Percentiles rank a stretch among this genome's conserved stretches.
Evolutionary conservation across 441 rosid species (phyloP).

Genomic region (Hypseocharis bilobata): DNA sequence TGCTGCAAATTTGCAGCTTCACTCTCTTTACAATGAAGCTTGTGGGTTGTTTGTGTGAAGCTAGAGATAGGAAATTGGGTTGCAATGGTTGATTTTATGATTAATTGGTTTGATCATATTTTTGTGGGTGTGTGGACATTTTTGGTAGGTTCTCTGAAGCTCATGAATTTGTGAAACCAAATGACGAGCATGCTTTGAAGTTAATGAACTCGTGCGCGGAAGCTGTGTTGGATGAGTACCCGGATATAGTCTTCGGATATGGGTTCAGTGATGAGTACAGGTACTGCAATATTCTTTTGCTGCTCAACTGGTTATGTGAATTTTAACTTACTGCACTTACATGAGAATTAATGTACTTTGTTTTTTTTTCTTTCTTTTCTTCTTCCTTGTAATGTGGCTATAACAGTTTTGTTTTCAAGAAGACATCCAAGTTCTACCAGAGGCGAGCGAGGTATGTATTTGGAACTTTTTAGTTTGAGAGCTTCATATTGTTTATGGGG

Average conservation of each 20-base stretch:
- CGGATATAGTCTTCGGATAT: constrained; percentile 67
- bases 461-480: background rate
- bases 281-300: constrained; percentile 22
- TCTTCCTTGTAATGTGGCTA: background rate
- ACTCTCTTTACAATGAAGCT: no score
- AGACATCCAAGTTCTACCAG: constrained; percentile 63
- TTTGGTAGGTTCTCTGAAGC: constrained; percentile 47
- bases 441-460: constrained; percentile 64
- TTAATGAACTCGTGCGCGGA: constrained; percentile 70
- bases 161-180: constrained; percentile 69
- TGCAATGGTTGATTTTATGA: background rate
- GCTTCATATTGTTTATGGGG: background rate
- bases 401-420: constrained; percentile 76
- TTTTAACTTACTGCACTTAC: no score
- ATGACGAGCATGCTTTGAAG: constrained; percentile 50
- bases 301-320: no score
- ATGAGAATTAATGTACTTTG: no score
- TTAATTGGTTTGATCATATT: background rate
- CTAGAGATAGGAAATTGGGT: background rate
- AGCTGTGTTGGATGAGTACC: constrained; percentile 57
- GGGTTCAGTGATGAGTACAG: constrained; percentile 76
- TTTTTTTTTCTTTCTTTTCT: no score
- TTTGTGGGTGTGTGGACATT: no score
- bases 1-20: no score
- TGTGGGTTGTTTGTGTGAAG: no score